Evolutionary conservation across 441 rosid genomes (phyloP).

Genomic region (Hypseocharis bilobata): DNA sequence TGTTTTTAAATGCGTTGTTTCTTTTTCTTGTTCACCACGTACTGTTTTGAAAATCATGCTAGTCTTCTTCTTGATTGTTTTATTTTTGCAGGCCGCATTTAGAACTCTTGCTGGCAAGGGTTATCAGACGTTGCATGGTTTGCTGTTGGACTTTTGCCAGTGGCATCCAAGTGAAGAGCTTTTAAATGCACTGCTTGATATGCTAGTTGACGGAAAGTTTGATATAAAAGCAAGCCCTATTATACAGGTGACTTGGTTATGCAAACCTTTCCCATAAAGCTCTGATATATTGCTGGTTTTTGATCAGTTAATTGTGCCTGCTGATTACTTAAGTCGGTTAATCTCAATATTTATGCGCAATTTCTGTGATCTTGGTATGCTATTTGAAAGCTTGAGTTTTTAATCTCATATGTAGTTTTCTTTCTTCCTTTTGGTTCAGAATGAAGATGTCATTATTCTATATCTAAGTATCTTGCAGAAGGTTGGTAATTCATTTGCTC

Average conservation of each 20-base stretch:
- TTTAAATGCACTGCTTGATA: constrained; percentile 79
- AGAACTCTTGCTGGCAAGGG: constrained; percentile 95
- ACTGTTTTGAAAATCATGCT: not conserved
- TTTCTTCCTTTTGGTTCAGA: constrained; percentile 46
- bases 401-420: constrained; percentile 21
- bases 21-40: not conserved
- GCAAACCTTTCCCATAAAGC: constrained; percentile 17
- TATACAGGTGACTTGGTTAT: constrained; percentile 51
- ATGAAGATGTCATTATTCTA: constrained; percentile 92
- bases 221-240: constrained; percentile 57
- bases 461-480: constrained; percentile 88
- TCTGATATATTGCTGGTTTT: too few relatives aligned
- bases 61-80: constrained; percentile 9
- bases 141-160: constrained; percentile 79
- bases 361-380: constrained; percentile 1
- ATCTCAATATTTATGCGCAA: not conserved
- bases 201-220: constrained; percentile 97
- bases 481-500: constrained; percentile 50
- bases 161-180: constrained; percentile 81
- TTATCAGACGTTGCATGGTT: constrained; percentile 85
- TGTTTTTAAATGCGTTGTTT: too few relatives aligned
- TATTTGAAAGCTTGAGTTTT: constrained; percentile 5
- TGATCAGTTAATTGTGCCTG: too few relatives aligned
- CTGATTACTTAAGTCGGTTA: not conserved
- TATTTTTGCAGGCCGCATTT: constrained; percentile 62